phyloP scores from a whole-genome alignment of 345 rosid species.

The Salix viminalis region DNA sequence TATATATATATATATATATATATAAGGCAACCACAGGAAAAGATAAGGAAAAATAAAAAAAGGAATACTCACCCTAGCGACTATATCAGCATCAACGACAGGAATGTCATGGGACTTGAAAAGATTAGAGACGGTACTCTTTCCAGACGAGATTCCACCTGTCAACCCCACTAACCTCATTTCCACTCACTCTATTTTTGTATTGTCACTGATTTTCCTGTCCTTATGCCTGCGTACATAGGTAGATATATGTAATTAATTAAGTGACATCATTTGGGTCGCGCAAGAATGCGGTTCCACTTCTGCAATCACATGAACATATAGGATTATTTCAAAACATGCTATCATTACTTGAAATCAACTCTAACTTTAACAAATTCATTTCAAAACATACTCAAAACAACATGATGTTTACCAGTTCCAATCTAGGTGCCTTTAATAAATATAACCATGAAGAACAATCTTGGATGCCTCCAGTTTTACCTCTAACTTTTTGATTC shows the following conservation, averaged over 20 bases:
- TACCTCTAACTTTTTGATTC: neutral
- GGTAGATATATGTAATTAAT: neutral
- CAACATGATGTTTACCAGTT: neutral
- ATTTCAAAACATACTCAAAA: neutral
- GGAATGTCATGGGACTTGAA: slow-evolving; percentile 69
- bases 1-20: neutral
- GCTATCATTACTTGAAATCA: neutral
- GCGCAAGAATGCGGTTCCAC: neutral
- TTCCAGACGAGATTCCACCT: slow-evolving; percentile 90
- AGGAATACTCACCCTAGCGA: slow-evolving; percentile 71
- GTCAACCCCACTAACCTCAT: slow-evolving; percentile 86
- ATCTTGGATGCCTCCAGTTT: neutral
- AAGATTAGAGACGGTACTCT: slow-evolving; percentile 79
- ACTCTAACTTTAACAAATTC: neutral
- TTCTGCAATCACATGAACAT: neutral
- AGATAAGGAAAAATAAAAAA: neutral
- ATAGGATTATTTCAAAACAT: neutral
- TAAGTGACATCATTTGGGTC: neutral
- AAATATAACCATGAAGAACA: neutral
- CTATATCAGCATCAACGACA: slow-evolving; percentile 72
- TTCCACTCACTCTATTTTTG: neutral
- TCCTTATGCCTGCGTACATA: neutral
- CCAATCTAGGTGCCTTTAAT: neutral
- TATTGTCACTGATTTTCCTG: neutral
- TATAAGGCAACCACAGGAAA: neutral